These are phyloP conservation scores for Xylariomycetidae sp. DNA, from an alignment of 2,329 filamentous ascomycete species.

Conservation along the genomic window DNA sequence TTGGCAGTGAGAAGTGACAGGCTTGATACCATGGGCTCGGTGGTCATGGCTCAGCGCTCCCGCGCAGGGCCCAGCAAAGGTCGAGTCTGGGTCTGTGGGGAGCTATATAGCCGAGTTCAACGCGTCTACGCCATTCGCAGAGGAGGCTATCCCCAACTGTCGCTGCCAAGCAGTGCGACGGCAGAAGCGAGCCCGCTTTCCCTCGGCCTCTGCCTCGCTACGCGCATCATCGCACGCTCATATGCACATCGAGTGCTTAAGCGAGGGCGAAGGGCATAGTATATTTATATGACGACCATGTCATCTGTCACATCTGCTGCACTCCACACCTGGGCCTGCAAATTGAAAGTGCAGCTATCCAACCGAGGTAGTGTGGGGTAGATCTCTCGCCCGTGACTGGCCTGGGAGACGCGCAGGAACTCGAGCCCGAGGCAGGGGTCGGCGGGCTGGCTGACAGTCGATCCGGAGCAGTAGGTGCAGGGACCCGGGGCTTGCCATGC, in stretches of 20 bases:
- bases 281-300: conserved; percentile 22
- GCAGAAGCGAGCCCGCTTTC: conserved; percentile 19
- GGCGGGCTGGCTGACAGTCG: conserved; percentile 15
- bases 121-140: too few species aligned
- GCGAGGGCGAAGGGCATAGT: conserved; percentile 21
- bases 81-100: too few species aligned
- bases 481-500: conserved; percentile 19
- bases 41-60: too few species aligned
- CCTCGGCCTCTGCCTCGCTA: conserved; percentile 22
- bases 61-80: too few species aligned
- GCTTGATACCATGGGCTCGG: too few species aligned
- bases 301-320: conserved; percentile 23
- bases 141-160: too few species aligned
- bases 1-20: too few species aligned
- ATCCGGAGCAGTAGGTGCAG: conserved; percentile 24
- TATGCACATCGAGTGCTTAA: conserved; percentile 21
- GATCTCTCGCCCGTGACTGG: conserved; percentile 15
- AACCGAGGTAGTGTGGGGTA: conserved; percentile 25
- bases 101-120: too few species aligned
- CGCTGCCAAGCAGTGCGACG: too few species aligned
- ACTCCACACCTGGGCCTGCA: conserved; percentile 24
- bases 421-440: conserved; percentile 15
- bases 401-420: conserved; percentile 18
- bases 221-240: conserved; percentile 18
- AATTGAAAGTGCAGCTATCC: conserved; percentile 16